Base-by-base conservation (phyloP, 192 early-diverging fungal genomes). In the Phlyctochytrium planicorne region DNA sequence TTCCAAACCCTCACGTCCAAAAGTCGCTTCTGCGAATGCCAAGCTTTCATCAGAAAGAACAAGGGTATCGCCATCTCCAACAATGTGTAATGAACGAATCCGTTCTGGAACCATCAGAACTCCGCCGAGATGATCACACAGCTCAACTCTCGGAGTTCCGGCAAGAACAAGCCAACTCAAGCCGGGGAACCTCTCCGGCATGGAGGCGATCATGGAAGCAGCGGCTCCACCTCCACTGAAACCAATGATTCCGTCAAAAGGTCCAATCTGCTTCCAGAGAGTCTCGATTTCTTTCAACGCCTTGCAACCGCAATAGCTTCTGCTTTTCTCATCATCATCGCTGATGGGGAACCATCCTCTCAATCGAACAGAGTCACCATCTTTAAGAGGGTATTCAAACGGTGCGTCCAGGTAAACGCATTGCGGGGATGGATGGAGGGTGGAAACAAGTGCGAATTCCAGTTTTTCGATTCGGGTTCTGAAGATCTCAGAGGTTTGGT, bases 171-270 rank as follows among this genome's bases (percentile, higher is more conserved):
- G 29, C 52, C 35, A 72, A 2, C 57, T n/a, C 3, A 72, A 30
- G n/a, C 59, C 50, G 23, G 17, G 12, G 30, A 59, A 66, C 2
- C 69, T 24, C 12, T 37, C 10, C 27, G 61, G 69, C 23, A 55
- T 14, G 10, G n/a, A 2, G 1, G 70, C 70, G 27, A 66, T 25
- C 2, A 66, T 2, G 32, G 29, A 3, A 0, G 69, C 37, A 14
- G 59, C 56, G 10, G 25, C 4, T 2, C 36, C 63, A 2, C 70
- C 70, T 20, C 63, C 70, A 12, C 55, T 60, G 63, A 72, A 72
- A 2, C 56, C 70, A 12, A 72, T 40, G 4, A 66, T 2, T n/a
- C 64, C 70, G 32, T 72, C 64, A 32, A 72, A 72, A 2, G 70
- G 70, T 3, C 70, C 70, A 24, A 52, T 30, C 30, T 36, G 34